Percentiles rank a stretch among this genome's conserved stretches.
These are phyloP conservation scores for Byssothecium circinans DNA, from an alignment of 2,329 filamentous ascomycete species.

Conservation along the genomic window DNA sequence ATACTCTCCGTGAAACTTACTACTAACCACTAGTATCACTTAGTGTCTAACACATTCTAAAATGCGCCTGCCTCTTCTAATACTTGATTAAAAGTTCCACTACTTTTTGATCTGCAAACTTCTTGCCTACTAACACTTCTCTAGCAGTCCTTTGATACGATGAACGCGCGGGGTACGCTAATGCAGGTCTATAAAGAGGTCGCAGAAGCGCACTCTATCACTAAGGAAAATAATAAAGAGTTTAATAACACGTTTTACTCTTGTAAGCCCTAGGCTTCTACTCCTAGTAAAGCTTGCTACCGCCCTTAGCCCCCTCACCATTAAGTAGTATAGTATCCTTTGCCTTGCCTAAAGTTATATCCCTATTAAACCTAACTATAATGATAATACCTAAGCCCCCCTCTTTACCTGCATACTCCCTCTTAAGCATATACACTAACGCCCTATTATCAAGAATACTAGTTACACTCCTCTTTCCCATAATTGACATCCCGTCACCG, in stretches of 20 bases:
- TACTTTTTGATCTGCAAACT: no score
- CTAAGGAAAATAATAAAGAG: not conserved
- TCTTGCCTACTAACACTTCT: no score
- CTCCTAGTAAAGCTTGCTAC: conserved; percentile 5
- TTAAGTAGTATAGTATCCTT: no score
- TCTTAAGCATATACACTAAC: conserved; percentile 39
- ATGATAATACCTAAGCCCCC: conserved; percentile 32
- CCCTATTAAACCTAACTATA: conserved; percentile 35
- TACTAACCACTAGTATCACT: no score
- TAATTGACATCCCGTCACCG: not conserved
- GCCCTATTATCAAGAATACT: conserved; percentile 36
- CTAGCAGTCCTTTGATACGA: not conserved
- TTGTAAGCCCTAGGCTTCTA: conserved; percentile 9
- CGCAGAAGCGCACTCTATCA: not conserved
- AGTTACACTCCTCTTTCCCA: conserved; percentile 20
- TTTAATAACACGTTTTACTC: conserved; percentile 1
- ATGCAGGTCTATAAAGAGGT: conserved; percentile 5
- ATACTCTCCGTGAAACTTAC: no score
- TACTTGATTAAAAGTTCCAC: no score
- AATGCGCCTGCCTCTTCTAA: no score
- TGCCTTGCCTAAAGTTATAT: not conserved
- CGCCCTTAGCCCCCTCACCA: not conserved
- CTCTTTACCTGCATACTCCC: conserved; percentile 25
- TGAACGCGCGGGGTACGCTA: conserved; percentile 7
- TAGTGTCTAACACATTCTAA: no score